Conservation (phyloP, 768 basidiomycete species). For the Phlebiopsis gigantea region DNA sequence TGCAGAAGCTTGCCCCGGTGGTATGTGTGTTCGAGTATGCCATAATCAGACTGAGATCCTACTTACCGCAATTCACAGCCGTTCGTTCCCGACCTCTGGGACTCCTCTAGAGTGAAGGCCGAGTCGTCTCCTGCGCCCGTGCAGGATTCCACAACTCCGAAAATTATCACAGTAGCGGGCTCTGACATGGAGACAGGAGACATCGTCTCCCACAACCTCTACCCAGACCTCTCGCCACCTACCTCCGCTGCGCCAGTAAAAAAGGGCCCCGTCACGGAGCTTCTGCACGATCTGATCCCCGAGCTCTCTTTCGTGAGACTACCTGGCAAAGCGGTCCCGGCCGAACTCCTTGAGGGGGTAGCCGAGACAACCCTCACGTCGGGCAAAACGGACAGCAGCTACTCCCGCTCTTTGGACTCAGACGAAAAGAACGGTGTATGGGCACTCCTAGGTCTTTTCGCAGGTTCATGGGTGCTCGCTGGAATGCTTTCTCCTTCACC, state of each 20-base stretch:
- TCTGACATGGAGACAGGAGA: conserved; percentile 41
- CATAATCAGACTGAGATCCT: conserved; percentile 8
- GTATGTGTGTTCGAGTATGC: conserved; percentile 36
- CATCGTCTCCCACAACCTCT: conserved; percentile 41
- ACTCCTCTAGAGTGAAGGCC: conserved; percentile 37
- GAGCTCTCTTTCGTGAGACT: conserved; percentile 26
- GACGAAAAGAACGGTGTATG: conserved; percentile 47
- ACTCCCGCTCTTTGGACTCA: conserved; percentile 31
- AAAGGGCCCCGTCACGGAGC: conserved; percentile 29
- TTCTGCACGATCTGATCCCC: conserved; percentile 27
- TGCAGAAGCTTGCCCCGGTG: conserved; percentile 46
- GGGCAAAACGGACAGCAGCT: conserved; percentile 13
- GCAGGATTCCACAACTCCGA: conserved; percentile 31
- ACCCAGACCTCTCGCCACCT: conserved; percentile 18
- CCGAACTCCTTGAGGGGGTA: conserved; percentile 16
- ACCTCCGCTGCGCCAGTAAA: conserved; percentile 11
- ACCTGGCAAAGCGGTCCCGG: conserved; percentile 1
- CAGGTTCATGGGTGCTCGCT: conserved; percentile 43
- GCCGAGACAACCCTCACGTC: conserved; percentile 20
- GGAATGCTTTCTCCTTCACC: conserved; percentile 23
- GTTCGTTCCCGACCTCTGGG: conserved; percentile 54
- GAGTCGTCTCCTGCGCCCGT: conserved; percentile 19
- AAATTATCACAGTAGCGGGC: conserved; percentile 46
- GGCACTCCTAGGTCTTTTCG: conserved; percentile 42
- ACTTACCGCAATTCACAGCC: conserved; percentile 36